phyloP scores from a whole-genome alignment of 805 yeast species.

The Pichia scutulata region DNA sequence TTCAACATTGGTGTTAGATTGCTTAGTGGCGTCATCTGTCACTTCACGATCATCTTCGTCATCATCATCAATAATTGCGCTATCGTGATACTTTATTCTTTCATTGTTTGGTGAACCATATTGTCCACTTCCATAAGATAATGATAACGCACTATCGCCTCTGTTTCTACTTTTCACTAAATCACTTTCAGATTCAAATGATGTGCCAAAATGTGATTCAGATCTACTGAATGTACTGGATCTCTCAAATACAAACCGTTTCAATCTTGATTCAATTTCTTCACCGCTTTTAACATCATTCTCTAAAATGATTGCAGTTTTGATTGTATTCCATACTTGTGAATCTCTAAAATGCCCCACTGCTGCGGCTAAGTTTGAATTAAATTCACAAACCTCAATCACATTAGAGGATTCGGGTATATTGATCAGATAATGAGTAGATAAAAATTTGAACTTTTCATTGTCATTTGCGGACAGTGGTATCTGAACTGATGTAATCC shows the following conservation, averaged over 20 bases:
- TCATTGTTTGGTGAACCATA: neutral
- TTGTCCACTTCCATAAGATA: slow-evolving; percentile 2
- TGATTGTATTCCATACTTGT: slow-evolving; percentile 56
- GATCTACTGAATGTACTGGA: slow-evolving; percentile 15
- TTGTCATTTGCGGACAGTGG: slow-evolving; percentile 38
- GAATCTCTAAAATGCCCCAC: slow-evolving; percentile 46
- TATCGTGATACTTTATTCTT: slow-evolving; percentile 12
- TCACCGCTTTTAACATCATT: slow-evolving; percentile 6
- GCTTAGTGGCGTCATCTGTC: neutral
- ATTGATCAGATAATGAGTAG: slow-evolving; percentile 40
- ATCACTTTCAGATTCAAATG: slow-evolving; percentile 15
- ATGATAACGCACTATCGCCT: neutral
- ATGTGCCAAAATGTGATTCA: slow-evolving; percentile 16
- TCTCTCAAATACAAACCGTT: slow-evolving; percentile 10
- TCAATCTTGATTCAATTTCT: slow-evolving; percentile 9
- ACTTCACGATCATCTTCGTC: slow-evolving; percentile 9
- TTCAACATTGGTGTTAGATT: neutral
- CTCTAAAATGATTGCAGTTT: slow-evolving; percentile 38
- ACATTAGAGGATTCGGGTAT: slow-evolving; percentile 43
- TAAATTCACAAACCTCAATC: slow-evolving; percentile 47
- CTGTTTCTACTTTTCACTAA: neutral
- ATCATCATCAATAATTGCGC: slow-evolving; percentile 21
- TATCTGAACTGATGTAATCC: slow-evolving; percentile 34
- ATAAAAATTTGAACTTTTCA: slow-evolving; percentile 38
- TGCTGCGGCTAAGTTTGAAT: slow-evolving; percentile 48